phyloP scores from a whole-genome alignment of 768 basidiomycete species.

The Mycena capillaripes region DNA sequence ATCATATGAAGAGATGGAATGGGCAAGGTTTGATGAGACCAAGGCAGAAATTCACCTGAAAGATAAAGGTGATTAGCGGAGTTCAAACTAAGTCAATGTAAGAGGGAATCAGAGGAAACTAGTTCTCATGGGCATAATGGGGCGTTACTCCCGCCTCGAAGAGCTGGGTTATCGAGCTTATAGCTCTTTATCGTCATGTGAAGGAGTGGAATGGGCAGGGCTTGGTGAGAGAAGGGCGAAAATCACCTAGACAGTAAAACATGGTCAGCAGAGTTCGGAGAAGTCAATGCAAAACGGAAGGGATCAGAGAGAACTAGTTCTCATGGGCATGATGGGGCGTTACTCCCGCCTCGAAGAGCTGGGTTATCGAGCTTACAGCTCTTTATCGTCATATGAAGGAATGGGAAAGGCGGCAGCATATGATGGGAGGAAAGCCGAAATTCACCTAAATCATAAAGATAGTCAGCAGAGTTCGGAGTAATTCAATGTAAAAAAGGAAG shows the following conservation, averaged over 20 bases:
- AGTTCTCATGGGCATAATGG: slow-evolving; percentile 75
- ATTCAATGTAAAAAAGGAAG: background rate
- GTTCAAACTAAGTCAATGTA: background rate
- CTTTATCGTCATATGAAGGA: slow-evolving; percentile 69
- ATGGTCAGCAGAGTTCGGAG: slow-evolving; percentile 34
- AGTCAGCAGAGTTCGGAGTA: background rate
- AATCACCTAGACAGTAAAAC: slow-evolving; percentile 32
- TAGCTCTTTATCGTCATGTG: slow-evolving; percentile 80
- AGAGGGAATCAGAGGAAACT: slow-evolving; percentile 51
- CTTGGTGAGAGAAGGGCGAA: background rate
- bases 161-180: slow-evolving; percentile 91
- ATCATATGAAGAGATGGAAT: slow-evolving; percentile 48
- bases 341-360: slow-evolving; percentile 84
- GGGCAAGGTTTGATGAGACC: background rate
- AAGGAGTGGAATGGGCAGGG: slow-evolving; percentile 1
- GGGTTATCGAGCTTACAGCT: slow-evolving; percentile 80
- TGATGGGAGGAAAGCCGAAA: background rate
- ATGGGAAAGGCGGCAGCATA: background rate
- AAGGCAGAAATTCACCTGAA: slow-evolving; percentile 29
- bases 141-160: slow-evolving; percentile 89
- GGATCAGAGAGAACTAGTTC: slow-evolving; percentile 54
- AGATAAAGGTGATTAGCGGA: slow-evolving; percentile 35
- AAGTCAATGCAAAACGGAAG: background rate
- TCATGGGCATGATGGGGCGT: slow-evolving; percentile 72
- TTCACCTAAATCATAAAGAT: background rate